Percentiles rank a stretch among this genome's conserved stretches.
Evolutionary conservation across 176 grass and related monocot genomes (phyloP).

Genomic region (Saccharum officinarum): DNA sequence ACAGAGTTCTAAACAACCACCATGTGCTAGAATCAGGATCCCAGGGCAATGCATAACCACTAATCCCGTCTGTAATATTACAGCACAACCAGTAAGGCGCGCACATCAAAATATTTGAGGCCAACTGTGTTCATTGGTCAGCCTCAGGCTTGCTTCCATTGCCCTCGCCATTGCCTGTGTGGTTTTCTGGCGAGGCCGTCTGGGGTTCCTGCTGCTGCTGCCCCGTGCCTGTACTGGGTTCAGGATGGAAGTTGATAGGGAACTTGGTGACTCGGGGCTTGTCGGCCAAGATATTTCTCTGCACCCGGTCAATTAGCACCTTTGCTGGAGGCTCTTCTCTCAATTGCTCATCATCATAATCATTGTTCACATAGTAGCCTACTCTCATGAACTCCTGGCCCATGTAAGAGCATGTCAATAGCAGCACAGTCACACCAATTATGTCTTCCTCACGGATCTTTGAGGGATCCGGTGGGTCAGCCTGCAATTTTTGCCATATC

Average conservation of each 20-base stretch:
- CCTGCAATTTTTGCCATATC: conserved; percentile 45
- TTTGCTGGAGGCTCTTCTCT: conserved; percentile 86
- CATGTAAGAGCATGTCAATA: conserved; percentile 93
- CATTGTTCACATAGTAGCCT: conserved; percentile 98
- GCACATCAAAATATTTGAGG: conserved; percentile 33
- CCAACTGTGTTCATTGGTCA: conserved; percentile 21
- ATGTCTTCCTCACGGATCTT: conserved; percentile 98
- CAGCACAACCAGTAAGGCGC: conserved; percentile 4
- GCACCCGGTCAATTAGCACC: conserved; percentile 43
- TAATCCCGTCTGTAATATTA: conserved; percentile 25
- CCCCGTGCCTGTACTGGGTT: conserved; percentile 53
- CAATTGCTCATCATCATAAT: conserved; percentile 91
- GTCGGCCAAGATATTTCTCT: conserved; percentile 94
- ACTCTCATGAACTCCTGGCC: conserved; percentile 99
- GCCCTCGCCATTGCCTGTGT: conserved; percentile 31
- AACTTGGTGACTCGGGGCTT: conserved; percentile 99
- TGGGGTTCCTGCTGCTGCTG: conserved; percentile 58
- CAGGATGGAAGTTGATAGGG: conserved; percentile 97
- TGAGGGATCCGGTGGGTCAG: conserved; percentile 86
- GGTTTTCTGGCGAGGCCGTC: conserved; percentile 48
- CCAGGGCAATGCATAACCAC: conserved; percentile 16
- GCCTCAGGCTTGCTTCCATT: conserved; percentile 33
- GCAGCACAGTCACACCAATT: conserved; percentile 90
- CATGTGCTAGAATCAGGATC: conserved; percentile 27
- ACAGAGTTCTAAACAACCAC: conserved; percentile 9